Base-by-base conservation (phyloP, 176 grass and related monocot species). In the Oryza brachyantha region DNA sequence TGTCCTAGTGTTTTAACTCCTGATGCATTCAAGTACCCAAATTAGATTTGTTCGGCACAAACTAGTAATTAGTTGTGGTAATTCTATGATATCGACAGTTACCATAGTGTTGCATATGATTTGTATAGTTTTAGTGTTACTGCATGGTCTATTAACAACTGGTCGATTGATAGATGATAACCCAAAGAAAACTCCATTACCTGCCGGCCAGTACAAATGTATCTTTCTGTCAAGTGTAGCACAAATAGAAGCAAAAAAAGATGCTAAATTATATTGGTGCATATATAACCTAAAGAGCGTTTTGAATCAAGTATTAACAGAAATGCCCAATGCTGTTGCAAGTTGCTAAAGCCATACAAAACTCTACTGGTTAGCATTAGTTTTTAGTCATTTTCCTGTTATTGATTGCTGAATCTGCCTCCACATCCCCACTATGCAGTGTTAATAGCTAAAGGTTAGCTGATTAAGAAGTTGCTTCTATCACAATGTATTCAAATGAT, bases 401-500 rank as follows among this genome's bases (percentile, higher is more conserved):
- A 40, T 79, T 26, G 14, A 61, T 72, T 64, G 48, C 43, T 54
- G 22, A 62, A 19, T 64, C 29, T 59, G 24, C 45, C 70, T 78
- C 3, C 22, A 73, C 29, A 67, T 83, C 8, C 13, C 43, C 13
- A 16, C 11, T 73, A 14, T 13, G 38, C 65, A 80, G 25, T 77
- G 40, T 77, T 45, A 80, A 24, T 68, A 40, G 35, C 12, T 69
- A 32, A 86, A 68, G 13, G 48, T 83, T 48, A 38, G 37, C n/a
- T n/a, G n/a, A n/a, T 25, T 74, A 61, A 32, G 48, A 73, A 79
- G 68, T 29, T 84, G 50, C 34, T 52, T 19, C 0, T 60, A 28
- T 79, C 50, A 52, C 25, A 40, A 32, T 48, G 6, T n/a, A 39
- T 45, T 19, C 58, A 31, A 87, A 65, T 29, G 52, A 9, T 55